A percentile compares a stretch with the other conserved stretches of the same genome.
Conservation (phyloP, 148 eudicot species). For the Selenicereus undatus region DNA sequence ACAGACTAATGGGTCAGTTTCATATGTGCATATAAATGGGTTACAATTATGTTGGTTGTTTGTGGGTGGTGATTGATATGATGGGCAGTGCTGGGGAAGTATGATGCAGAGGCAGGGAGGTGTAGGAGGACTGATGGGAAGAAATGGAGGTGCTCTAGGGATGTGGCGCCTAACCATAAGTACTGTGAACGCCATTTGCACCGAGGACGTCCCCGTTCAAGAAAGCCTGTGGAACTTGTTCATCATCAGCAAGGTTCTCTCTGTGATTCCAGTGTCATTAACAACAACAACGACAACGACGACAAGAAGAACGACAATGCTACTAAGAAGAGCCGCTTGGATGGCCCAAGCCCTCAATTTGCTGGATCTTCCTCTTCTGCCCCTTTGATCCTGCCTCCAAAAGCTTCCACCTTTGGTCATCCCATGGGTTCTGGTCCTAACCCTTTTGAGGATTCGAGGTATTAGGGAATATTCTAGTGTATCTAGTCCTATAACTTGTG, state of each 20-base stretch:
- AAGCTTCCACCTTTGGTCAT: slow-evolving; percentile 28
- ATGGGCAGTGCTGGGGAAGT: slow-evolving; percentile 31
- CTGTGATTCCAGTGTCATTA: slow-evolving; percentile 16
- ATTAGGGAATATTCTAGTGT: neutral
- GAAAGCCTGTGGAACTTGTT: slow-evolving; percentile 94
- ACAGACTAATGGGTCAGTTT: slow-evolving; percentile 10
- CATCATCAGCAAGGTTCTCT: slow-evolving; percentile 11
- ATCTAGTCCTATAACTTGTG: neutral
- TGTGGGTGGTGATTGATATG: neutral
- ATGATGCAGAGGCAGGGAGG: slow-evolving; percentile 64
- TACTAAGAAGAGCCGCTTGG: slow-evolving; percentile 37
- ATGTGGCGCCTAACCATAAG: slow-evolving; percentile 69
- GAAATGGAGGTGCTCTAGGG: slow-evolving; percentile 93
- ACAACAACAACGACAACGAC: slow-evolving; percentile 7
- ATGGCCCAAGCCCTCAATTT: slow-evolving; percentile 12
- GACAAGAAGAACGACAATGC: slow-evolving; percentile 3
- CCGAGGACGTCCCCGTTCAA: slow-evolving; percentile 94
- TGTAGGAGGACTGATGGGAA: slow-evolving; percentile 87
- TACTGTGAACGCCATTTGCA: slow-evolving; percentile 92
- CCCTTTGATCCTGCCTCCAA: slow-evolving; percentile 1
- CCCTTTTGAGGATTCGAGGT: slow-evolving; percentile 37
- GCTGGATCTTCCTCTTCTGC: slow-evolving; percentile 20
- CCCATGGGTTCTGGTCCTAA: slow-evolving; percentile 20
- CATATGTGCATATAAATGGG: neutral
- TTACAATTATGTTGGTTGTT: neutral